Evolutionary conservation across 305 asterid species (phyloP), one percentile per base, ranked within the genome.

Genomic region (Salvia sclarea): DNA sequence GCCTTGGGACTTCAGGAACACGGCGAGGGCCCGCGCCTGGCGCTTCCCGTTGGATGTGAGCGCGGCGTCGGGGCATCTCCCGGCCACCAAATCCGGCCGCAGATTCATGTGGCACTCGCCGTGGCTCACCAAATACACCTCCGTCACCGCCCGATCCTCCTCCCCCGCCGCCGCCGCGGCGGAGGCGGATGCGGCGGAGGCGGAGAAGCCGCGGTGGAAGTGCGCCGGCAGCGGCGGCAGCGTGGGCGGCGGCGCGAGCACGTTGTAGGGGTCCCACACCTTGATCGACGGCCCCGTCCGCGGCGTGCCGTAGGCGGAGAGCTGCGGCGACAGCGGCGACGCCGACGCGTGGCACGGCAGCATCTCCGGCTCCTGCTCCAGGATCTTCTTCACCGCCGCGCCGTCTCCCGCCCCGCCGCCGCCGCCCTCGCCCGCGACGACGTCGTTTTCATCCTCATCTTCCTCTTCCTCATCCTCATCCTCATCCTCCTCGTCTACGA

Each of bases 221-320:
- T 76, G 82, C 12, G 76, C 55, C 9, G 72, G 73, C 10, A 81
- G 81, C 17, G 82, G 86, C 10, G 88, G 84, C 8, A 71, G 76
- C 8, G 80, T 62, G 53, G 86, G 89, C 2, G 95, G 92, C 9
- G 97, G 96, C 24, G 94, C 92, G 13, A 94, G 88, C 40, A 94
- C 96, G 66, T 94, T 84, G 85, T 87, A 89, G 10, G 99, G 97
- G 74, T 94, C 96, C 96, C 96, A 94, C 12, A 91, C 97, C 86
- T 89, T 94, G 73, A 91, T 94, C n/a, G 96, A 85, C 2, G 97
- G 90, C 1, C 94, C 95, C 50, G 85, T 74, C 7, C 95, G 86
- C 0, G 97, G 97, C 7, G 97, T 93, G 24, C 89, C 88, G 62
- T 88, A 76, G 33, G 96, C 76, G 65, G 99, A 94, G 18, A 87